Evolutionary conservation across 805 yeast species (phyloP).

Genomic region (Hanseniaspora hatyaiensis): DNA sequence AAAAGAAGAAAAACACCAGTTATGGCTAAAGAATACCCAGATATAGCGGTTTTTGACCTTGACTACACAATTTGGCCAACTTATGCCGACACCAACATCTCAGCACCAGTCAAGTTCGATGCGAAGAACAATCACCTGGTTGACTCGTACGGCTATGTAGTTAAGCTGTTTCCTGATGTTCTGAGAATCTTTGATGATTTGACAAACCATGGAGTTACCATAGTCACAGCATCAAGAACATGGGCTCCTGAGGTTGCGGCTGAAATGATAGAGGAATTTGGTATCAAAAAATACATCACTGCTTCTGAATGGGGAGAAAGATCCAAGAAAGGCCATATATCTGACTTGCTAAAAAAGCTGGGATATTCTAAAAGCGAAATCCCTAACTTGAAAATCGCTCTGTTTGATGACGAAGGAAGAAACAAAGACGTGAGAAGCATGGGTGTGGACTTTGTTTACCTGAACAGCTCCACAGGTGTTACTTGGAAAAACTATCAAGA

Average conservation of each 20-base stretch:
- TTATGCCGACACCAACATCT: constrained; percentile 30
- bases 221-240: constrained; percentile 71
- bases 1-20: neutral
- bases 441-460: constrained; percentile 59
- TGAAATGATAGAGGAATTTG: constrained; percentile 42
- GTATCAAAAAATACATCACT: constrained; percentile 21
- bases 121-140: constrained; percentile 21
- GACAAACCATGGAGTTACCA: constrained; percentile 35
- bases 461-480: constrained; percentile 48
- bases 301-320: constrained; percentile 61
- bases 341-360: constrained; percentile 45
- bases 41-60: constrained; percentile 30
- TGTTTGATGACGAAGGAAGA: constrained; percentile 72
- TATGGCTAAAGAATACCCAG: constrained; percentile 24
- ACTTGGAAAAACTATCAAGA: constrained; percentile 43
- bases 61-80: constrained; percentile 33
- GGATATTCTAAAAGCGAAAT: neutral
- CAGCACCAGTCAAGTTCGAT: constrained; percentile 28
- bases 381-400: constrained; percentile 24
- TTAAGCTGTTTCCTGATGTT: constrained; percentile 58
- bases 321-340: constrained; percentile 42
- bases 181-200: constrained; percentile 48
- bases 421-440: constrained; percentile 62
- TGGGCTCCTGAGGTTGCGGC: constrained; percentile 67
- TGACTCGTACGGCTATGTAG: constrained; percentile 37